A percentile compares a stretch with the other conserved stretches of the same genome.
phyloP scores from a whole-genome alignment of 192 early-diverging fungal genomes.

The Backusella sp. region DNA sequence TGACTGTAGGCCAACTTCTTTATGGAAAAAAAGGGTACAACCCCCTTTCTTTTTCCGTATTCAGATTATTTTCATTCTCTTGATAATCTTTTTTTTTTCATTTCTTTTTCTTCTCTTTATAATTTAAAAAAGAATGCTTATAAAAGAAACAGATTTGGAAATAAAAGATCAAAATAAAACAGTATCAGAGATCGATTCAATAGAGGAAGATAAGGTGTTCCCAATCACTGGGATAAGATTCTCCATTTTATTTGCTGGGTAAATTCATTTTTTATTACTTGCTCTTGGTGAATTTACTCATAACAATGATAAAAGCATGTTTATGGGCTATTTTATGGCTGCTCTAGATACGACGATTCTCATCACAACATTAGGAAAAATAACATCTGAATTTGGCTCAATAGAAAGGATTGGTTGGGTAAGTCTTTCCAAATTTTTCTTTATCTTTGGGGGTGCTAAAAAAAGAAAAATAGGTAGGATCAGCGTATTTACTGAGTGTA shows the following conservation, averaged over 20 bases:
- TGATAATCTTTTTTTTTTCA: not conserved
- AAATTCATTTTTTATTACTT: not conserved
- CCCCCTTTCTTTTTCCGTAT: too few species aligned
- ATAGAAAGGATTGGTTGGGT: slow-evolving; percentile 78
- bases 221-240: not conserved
- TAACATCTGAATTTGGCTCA: slow-evolving; percentile 67
- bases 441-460: not conserved
- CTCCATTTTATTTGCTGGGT: not conserved
- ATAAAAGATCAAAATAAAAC: not conserved
- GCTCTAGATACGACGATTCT: slow-evolving; percentile 85
- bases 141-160: not conserved
- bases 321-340: slow-evolving; percentile 67
- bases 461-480: not conserved
- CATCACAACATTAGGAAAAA: slow-evolving; percentile 67
- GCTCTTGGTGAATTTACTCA: too few species aligned
- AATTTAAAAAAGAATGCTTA: not conserved
- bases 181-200: not conserved
- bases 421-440: not conserved
- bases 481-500: not conserved
- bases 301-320: slow-evolving; percentile 35
- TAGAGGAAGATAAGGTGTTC: not conserved
- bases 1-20: too few species aligned
- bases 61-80: too few species aligned
- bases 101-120: not conserved
- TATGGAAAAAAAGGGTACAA: too few species aligned